Conservation (phyloP, 192 early-diverging fungal genomes). For the Irineochytrium annulatum region DNA sequence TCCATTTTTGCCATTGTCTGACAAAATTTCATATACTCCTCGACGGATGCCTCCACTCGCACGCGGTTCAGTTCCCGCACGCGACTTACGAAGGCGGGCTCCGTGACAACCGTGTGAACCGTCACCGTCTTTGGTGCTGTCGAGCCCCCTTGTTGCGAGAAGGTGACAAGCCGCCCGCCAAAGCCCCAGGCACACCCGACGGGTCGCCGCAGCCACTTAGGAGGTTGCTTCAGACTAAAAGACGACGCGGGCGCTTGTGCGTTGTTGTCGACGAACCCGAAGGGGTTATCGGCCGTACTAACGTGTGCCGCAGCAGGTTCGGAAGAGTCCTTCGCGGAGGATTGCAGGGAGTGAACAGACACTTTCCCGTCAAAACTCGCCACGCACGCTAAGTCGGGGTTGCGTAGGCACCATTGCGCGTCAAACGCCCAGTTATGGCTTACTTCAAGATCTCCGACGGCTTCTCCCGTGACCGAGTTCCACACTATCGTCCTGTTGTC, state of each 20-base stretch:
- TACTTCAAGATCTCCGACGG: conserved; percentile 84
- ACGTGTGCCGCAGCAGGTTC: neutral
- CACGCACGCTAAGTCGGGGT: conserved; percentile 85
- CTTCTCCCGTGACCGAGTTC: conserved; percentile 68
- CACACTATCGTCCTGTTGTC: conserved; percentile 92
- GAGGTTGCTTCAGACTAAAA: conserved; percentile 61
- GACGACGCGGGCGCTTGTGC: conserved; percentile 15
- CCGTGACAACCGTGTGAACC: conserved; percentile 65
- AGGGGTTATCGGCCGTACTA: conserved; percentile 22
- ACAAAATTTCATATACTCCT: conserved; percentile 38
- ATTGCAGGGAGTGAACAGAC: conserved; percentile 76
- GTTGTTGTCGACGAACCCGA: conserved; percentile 14
- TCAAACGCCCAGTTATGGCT: conserved; percentile 94
- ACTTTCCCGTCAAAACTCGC: conserved; percentile 94
- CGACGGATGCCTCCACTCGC: conserved; percentile 36
- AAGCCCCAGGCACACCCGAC: conserved; percentile 84
- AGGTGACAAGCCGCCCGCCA: conserved; percentile 82
- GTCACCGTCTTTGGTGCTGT: conserved; percentile 37
- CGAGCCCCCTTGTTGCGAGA: conserved; percentile 36
- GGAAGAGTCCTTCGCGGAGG: conserved; percentile 1
- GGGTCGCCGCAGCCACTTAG: conserved; percentile 92
- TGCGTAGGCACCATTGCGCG: conserved; percentile 90
- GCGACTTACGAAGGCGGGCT: conserved; percentile 65
- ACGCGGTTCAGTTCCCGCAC: conserved; percentile 71
- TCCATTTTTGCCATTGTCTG: conserved; percentile 20